These are phyloP conservation scores for Wickerhamomyces kurtzmanii DNA, from an alignment of 805 yeast genomes.

Conservation along the genomic window DNA sequence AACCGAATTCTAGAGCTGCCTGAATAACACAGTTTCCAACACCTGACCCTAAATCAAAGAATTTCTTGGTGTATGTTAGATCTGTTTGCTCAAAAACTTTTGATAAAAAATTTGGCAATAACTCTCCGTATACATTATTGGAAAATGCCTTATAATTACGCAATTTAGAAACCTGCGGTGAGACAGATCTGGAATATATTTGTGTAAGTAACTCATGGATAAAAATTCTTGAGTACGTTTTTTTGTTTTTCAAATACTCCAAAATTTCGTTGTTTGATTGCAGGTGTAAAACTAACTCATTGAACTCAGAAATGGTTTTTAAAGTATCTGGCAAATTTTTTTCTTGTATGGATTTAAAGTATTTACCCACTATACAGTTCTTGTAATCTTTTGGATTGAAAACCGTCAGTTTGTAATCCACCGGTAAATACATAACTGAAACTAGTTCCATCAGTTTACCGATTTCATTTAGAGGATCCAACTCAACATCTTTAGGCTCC, in stretches of 20 bases:
- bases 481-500: slow-evolving; percentile 41
- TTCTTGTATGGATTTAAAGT: slow-evolving; percentile 21
- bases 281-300: slow-evolving; percentile 25
- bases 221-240: slow-evolving; percentile 27
- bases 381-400: slow-evolving; percentile 24
- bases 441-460: slow-evolving; percentile 37
- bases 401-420: slow-evolving; percentile 20
- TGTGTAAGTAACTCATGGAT: slow-evolving; percentile 65
- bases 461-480: slow-evolving; percentile 57
- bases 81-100: slow-evolving; percentile 54
- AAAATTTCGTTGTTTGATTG: slow-evolving; percentile 21
- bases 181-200: slow-evolving; percentile 67
- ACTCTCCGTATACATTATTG: slow-evolving; percentile 84
- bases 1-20: slow-evolving; percentile 81
- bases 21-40: slow-evolving; percentile 89
- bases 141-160: slow-evolving; percentile 78
- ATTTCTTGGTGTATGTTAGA: slow-evolving; percentile 42
- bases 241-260: slow-evolving; percentile 18
- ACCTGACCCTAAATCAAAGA: slow-evolving; percentile 88
- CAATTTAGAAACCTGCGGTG: slow-evolving; percentile 59
- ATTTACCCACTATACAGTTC: slow-evolving; percentile 27
- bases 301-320: slow-evolving; percentile 30
- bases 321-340: slow-evolving; percentile 20
- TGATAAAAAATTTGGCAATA: slow-evolving; percentile 69
- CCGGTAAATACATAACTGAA: slow-evolving; percentile 30